Conservation (phyloP, 495 filamentous ascomycete species). For the Pyrenula aspistea region DNA sequence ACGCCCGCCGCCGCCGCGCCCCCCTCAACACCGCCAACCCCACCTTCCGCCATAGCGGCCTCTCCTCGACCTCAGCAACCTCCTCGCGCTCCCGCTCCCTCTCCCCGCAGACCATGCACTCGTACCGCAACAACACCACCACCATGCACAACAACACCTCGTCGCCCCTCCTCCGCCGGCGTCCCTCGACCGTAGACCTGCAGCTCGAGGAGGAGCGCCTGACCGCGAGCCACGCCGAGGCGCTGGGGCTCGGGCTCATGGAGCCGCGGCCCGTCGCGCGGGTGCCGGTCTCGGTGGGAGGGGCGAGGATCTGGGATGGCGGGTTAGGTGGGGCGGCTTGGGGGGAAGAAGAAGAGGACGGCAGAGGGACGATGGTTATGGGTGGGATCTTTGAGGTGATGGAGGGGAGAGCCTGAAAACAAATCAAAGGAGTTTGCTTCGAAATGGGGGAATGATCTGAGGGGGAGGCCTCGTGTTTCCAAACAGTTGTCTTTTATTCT, state of each 20-base stretch:
- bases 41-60: slow-evolving; percentile 16
- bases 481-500: too few species aligned
- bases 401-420: slow-evolving; percentile 17
- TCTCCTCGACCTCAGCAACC: slow-evolving; percentile 2
- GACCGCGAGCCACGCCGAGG: slow-evolving; percentile 22
- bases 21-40: slow-evolving; percentile 4
- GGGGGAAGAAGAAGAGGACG: slow-evolving; percentile 3
- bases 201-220: slow-evolving; percentile 28
- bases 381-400: slow-evolving; percentile 37
- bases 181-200: slow-evolving; percentile 30
- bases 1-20: slow-evolving; percentile 9
- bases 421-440: too few species aligned
- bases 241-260: slow-evolving; percentile 31
- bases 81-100: slow-evolving; percentile 14
- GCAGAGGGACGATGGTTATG: slow-evolving; percentile 29
- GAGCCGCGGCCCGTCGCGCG: slow-evolving; percentile 30
- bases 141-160: slow-evolving; percentile 25
- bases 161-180: slow-evolving; percentile 23
- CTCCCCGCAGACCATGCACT: slow-evolving; percentile 11
- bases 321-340: background rate
- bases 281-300: slow-evolving; percentile 12
- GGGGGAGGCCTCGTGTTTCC: too few species aligned
- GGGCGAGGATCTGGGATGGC: slow-evolving; percentile 5
- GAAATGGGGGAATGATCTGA: too few species aligned
- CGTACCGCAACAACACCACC: slow-evolving; percentile 17